A percentile compares a stretch with the other conserved stretches of the same genome.
These are phyloP conservation scores for Neoboletus magnificus DNA, from an alignment of 768 basidiomycete species.

Conservation along the genomic window DNA sequence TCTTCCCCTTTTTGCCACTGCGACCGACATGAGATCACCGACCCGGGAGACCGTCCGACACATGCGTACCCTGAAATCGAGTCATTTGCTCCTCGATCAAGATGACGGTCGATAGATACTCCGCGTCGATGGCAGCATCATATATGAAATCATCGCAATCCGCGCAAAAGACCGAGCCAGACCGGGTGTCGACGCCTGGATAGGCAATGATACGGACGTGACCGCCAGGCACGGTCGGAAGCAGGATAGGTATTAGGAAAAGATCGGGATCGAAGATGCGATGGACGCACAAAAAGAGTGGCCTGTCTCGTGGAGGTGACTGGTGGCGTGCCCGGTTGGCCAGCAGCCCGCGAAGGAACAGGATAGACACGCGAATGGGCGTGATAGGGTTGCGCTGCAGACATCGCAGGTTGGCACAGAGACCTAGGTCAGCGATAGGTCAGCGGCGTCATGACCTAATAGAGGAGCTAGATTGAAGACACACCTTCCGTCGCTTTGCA, in stretches of 20 bases:
- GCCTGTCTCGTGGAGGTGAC: slow-evolving; percentile 53
- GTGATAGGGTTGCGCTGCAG: slow-evolving; percentile 52
- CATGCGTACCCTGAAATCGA: slow-evolving; percentile 43
- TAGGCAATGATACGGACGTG: not conserved
- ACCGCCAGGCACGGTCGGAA: not conserved
- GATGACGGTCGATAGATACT: slow-evolving; percentile 44
- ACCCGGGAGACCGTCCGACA: not conserved
- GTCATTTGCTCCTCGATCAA: slow-evolving; percentile 59
- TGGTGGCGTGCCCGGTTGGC: slow-evolving; percentile 51
- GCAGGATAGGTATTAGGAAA: not conserved
- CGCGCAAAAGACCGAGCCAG: slow-evolving; percentile 72
- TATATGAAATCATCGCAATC: slow-evolving; percentile 77
- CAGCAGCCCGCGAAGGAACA: slow-evolving; percentile 73
- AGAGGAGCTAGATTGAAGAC: slow-evolving; percentile 10
- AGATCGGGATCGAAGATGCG: not conserved
- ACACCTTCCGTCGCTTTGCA: slow-evolving; percentile 64
- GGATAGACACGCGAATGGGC: slow-evolving; percentile 72
- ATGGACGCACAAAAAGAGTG: slow-evolving; percentile 64
- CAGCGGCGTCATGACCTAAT: not conserved
- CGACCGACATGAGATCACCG: not conserved
- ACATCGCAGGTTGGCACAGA: slow-evolving; percentile 61
- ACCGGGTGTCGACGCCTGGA: slow-evolving; percentile 68
- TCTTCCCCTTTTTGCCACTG: slow-evolving; percentile 40
- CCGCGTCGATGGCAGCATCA: slow-evolving; percentile 47
- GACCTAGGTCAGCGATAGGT: slow-evolving; percentile 32